Evolutionary conservation across 192 early-diverging fungal genomes (phyloP).

Genomic region (Chytriomyces confervae): DNA sequence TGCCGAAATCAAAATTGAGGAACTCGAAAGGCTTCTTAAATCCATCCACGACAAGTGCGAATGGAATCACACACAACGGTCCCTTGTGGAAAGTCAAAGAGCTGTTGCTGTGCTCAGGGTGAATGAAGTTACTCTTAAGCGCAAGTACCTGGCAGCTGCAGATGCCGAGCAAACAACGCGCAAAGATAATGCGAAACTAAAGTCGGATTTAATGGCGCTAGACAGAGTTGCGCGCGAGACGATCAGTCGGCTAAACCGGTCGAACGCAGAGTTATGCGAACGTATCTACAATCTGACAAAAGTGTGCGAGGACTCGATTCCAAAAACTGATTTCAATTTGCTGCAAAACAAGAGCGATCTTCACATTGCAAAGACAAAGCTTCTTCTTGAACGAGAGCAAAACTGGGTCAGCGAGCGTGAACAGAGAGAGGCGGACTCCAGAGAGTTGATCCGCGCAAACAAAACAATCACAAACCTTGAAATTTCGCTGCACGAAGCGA

Average conservation of each 20-base stretch:
- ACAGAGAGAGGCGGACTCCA: conserved; percentile 9
- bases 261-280: conserved; percentile 28
- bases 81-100: conserved; percentile 48
- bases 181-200: conserved; percentile 45
- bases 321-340: conserved; percentile 31
- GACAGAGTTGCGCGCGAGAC: conserved; percentile 46
- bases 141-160: conserved; percentile 42
- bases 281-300: conserved; percentile 18
- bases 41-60: conserved; percentile 15
- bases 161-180: conserved; percentile 42
- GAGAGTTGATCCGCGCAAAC: conserved; percentile 12
- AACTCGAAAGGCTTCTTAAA: conserved; percentile 35
- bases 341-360: conserved; percentile 43
- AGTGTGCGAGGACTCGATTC: conserved; percentile 42
- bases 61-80: conserved; percentile 37
- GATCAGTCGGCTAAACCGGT: conserved; percentile 37
- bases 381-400: conserved; percentile 49
- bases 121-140: conserved; percentile 48
- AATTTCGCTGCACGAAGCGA: conserved; percentile 26
- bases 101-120: conserved; percentile 45
- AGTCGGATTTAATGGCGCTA: conserved; percentile 44
- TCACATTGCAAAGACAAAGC: conserved; percentile 42
- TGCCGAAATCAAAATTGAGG: conserved; percentile 6
- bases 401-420: conserved; percentile 41
- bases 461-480: conserved; percentile 21